phyloP scores from a whole-genome alignment of 2,329 filamentous ascomycete genomes.

The Fusarium sp. region DNA sequence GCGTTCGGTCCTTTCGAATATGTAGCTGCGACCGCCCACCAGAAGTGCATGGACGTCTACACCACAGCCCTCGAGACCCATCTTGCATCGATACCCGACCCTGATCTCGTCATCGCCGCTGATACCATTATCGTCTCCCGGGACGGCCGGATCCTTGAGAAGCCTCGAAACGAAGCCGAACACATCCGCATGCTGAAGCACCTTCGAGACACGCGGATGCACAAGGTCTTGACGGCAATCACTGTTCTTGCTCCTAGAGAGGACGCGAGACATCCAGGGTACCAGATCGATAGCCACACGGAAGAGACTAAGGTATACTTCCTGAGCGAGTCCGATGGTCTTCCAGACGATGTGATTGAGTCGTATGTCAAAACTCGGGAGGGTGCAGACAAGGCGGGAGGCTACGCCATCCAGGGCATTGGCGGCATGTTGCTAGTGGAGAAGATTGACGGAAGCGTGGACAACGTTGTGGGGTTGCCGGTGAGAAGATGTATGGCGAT shows the following conservation, averaged over 20 bases:
- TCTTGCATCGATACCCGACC: slow-evolving; percentile 68
- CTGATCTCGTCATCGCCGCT: slow-evolving; percentile 86
- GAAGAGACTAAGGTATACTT: slow-evolving; percentile 96
- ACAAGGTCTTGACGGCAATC: slow-evolving; percentile 89
- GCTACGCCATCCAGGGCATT: slow-evolving; percentile 92
- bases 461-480: slow-evolving; percentile 95
- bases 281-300: slow-evolving; percentile 82
- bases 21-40: slow-evolving; percentile 85
- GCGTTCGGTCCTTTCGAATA: slow-evolving; percentile 86
- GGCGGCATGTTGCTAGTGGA: slow-evolving; percentile 90
- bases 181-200: slow-evolving; percentile 87
- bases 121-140: slow-evolving; percentile 89
- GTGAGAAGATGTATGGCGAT: slow-evolving; percentile 81
- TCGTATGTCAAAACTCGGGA: slow-evolving; percentile 86
- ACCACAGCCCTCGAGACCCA: slow-evolving; percentile 57
- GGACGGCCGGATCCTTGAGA: slow-evolving; percentile 86
- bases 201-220: slow-evolving; percentile 80
- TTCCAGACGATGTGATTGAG: slow-evolving; percentile 83
- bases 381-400: slow-evolving; percentile 95
- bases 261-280: slow-evolving; percentile 86
- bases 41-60: slow-evolving; percentile 84
- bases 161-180: slow-evolving; percentile 83
- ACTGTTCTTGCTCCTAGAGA: slow-evolving; percentile 85
- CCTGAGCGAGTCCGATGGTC: slow-evolving; percentile 69
- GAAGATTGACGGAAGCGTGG: slow-evolving; percentile 87